Evolutionary conservation across 257 asterid species (phyloP).

Genomic region (Thymus mandschuricus): DNA sequence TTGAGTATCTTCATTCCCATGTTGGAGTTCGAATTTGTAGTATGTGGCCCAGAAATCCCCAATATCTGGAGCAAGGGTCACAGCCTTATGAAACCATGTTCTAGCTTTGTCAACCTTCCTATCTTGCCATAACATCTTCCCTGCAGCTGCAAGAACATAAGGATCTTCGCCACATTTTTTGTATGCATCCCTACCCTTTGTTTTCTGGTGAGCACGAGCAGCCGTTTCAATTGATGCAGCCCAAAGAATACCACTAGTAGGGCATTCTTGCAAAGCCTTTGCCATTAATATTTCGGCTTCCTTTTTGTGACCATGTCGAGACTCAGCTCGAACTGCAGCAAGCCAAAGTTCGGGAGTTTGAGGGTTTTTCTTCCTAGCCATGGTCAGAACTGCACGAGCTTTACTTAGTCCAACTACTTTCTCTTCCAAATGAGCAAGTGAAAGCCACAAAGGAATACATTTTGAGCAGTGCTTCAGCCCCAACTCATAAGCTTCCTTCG

Average conservation of each 20-base stretch:
- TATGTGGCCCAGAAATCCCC: conserved; percentile 94
- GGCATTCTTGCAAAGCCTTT: conserved; percentile 91
- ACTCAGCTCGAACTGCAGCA: conserved; percentile 84
- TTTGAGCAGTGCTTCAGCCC: conserved; percentile 73
- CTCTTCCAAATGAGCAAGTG: conserved; percentile 81
- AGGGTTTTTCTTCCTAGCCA: conserved; percentile 84
- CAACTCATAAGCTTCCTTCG: conserved; percentile 66
- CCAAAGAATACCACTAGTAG: conserved; percentile 81
- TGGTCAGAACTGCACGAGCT: conserved; percentile 83
- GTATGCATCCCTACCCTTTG: conserved; percentile 68
- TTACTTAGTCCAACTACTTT: conserved; percentile 69
- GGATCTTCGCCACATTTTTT: conserved; percentile 76
- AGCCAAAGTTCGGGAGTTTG: conserved; percentile 85
- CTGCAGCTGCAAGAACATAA: conserved; percentile 73
- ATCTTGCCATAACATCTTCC: conserved; percentile 85
- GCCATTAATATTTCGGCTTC: conserved; percentile 88
- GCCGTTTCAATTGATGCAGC: conserved; percentile 77
- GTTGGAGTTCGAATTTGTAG: conserved; percentile 78
- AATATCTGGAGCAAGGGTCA: conserved; percentile 77
- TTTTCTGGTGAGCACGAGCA: conserved; percentile 74
- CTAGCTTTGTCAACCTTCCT: conserved; percentile 85
- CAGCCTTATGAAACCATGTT: conserved; percentile 72
- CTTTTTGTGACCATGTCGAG: conserved; percentile 74
- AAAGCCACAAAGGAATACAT: conserved; percentile 80
- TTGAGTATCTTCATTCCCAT: conserved; percentile 69